phyloP scores from a whole-genome alignment of 148 eudicot species.

The Rhododendron vialii region DNA sequence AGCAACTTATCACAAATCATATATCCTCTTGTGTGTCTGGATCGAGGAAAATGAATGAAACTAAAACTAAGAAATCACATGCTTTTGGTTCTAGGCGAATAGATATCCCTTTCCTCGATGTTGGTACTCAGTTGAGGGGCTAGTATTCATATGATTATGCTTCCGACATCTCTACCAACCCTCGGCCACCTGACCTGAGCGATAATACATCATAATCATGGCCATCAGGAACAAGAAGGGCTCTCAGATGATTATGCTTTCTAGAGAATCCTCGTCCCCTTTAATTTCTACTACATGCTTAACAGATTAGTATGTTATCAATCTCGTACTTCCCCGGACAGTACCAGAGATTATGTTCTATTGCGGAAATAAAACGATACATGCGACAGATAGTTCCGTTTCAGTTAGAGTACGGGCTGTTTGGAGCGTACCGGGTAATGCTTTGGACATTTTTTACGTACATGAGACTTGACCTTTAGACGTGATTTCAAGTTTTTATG shows the following conservation, averaged over 20 bases:
- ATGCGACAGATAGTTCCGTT: background rate
- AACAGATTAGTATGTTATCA: background rate
- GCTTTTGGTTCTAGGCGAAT: background rate
- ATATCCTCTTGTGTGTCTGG: too few relatives aligned
- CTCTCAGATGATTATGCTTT: background rate
- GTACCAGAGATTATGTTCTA: background rate
- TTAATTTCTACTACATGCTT: background rate
- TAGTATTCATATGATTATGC: background rate
- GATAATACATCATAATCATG: background rate
- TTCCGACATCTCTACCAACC: background rate
- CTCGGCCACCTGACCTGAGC: background rate
- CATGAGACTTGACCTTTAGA: background rate
- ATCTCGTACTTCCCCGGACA: background rate
- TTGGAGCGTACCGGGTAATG: background rate
- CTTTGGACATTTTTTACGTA: background rate
- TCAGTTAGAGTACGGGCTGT: background rate
- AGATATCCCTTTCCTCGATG: background rate
- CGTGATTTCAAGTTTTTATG: background rate
- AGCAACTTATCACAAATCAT: too few relatives aligned
- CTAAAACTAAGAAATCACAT: background rate
- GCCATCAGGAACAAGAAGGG: background rate
- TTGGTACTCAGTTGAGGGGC: background rate
- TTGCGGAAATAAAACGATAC: background rate
- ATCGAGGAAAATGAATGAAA: background rate
- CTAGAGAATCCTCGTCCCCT: background rate